These are phyloP conservation scores for Agapanthus africanus DNA, from an alignment of 106 monocot species.

Conservation along the genomic window DNA sequence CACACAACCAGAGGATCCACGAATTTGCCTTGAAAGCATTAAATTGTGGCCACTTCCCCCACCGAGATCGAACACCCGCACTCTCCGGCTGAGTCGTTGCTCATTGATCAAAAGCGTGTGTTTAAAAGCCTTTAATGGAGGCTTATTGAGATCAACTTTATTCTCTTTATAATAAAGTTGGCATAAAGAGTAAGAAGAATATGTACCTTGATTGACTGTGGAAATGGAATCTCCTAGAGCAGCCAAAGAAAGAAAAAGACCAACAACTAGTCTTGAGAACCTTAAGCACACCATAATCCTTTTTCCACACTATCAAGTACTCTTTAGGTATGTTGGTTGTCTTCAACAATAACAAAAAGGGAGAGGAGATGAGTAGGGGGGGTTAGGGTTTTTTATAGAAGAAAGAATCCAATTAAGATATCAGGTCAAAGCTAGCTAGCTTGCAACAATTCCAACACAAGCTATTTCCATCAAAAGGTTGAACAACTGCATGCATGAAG, in stretches of 20 bases:
- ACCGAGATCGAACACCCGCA: no score
- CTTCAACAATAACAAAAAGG: constrained; percentile 6
- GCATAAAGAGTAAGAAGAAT: no score
- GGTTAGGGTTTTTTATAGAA: constrained; percentile 21
- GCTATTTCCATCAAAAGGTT: no score
- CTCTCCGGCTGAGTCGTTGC: no score
- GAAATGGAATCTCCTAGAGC: constrained; percentile 14
- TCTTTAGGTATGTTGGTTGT: constrained; percentile 15
- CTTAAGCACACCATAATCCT: constrained; percentile 17
- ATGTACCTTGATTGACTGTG: constrained; percentile 12
- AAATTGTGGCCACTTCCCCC: no score
- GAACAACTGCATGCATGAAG: not conserved
- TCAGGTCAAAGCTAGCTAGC: constrained; percentile 41
- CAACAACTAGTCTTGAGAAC: constrained; percentile 19
- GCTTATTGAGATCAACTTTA: no score
- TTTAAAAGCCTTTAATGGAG: no score
- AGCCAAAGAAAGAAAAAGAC: constrained; percentile 14
- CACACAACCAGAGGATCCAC: no score
- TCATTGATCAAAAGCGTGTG: no score
- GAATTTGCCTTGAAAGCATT: no score
- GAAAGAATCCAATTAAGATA: not conserved
- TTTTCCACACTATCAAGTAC: not conserved
- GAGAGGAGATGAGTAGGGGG: not conserved
- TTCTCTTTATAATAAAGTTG: no score
- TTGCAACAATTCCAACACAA: no score